Evolutionary conservation across 768 basidiomycete species (phyloP).

Genomic region (Pisolithus tinctorius): DNA sequence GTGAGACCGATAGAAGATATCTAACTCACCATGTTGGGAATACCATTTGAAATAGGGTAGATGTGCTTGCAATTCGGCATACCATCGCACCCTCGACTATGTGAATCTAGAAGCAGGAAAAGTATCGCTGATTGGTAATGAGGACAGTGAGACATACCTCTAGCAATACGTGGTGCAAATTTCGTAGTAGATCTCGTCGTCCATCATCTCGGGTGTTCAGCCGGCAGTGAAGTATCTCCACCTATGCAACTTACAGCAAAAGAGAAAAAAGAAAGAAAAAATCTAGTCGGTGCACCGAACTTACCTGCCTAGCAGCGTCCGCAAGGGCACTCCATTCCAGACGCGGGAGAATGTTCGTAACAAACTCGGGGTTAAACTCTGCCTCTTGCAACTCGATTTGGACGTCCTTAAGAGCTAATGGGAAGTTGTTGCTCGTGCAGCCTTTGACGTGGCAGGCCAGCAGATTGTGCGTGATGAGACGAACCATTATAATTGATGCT

Average conservation of each 20-base stretch:
- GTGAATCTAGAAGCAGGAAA: constrained; percentile 62
- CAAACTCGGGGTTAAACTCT: constrained; percentile 86
- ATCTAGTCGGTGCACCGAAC: constrained; percentile 12
- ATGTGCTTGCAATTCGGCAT: constrained; percentile 88
- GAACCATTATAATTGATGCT: constrained; percentile 57
- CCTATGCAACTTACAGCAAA: constrained; percentile 35
- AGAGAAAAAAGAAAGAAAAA: background rate
- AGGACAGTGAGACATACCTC: constrained; percentile 50
- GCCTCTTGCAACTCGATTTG: constrained; percentile 76
- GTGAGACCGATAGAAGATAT: no score
- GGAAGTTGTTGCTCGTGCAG: constrained; percentile 93
- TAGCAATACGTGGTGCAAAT: constrained; percentile 85
- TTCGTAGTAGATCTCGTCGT: constrained; percentile 78
- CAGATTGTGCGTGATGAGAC: constrained; percentile 92
- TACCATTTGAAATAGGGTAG: constrained; percentile 88
- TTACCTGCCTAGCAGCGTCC: constrained; percentile 69
- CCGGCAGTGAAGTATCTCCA: constrained; percentile 79
- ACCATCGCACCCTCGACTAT: constrained; percentile 90
- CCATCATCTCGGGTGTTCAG: constrained; percentile 67
- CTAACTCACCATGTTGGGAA: constrained; percentile 87
- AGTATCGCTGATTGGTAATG: background rate
- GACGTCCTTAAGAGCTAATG: constrained; percentile 74
- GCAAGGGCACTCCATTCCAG: constrained; percentile 89
- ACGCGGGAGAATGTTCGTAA: constrained; percentile 77
- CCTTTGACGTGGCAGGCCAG: constrained; percentile 91